phyloP scores from a whole-genome alignment of 192 early-diverging fungal genomes.

The Mortierella hygrophila region DNA sequence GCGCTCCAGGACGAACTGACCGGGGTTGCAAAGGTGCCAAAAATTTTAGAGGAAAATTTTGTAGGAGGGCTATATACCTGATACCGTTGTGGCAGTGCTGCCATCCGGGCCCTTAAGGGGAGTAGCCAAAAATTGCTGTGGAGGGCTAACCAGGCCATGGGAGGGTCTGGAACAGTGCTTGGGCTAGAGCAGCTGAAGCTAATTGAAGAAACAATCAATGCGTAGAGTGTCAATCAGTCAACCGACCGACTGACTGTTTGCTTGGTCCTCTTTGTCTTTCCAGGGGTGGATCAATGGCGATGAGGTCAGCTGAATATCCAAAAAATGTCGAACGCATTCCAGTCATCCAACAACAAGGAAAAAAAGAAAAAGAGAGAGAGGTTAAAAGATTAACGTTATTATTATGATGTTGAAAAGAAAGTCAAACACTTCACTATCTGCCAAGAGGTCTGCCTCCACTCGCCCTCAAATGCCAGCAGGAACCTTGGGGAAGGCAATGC shows the following conservation, averaged over 20 bases:
- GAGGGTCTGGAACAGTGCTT: neutral
- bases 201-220: neutral
- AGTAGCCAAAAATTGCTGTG: neutral
- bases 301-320: neutral
- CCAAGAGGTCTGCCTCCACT: neutral
- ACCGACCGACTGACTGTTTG: neutral
- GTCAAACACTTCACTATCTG: neutral
- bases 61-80: no score
- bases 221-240: neutral
- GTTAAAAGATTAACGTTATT: neutral
- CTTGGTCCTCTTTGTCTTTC: neutral
- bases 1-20: no score
- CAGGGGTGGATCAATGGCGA: neutral
- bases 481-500: slow-evolving; percentile 61
- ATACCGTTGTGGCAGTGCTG: no score
- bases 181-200: neutral
- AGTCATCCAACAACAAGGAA: neutral
- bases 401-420: neutral
- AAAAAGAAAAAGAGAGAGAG: neutral
- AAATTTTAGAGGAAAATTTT: no score
- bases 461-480: slow-evolving; percentile 42
- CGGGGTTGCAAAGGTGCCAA: no score
- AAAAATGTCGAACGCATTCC: neutral
- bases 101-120: no score
- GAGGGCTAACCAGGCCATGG: neutral